phyloP scores from a whole-genome alignment of 2,329 filamentous ascomycete genomes.

The Sodiomyces alkalinus region DNA sequence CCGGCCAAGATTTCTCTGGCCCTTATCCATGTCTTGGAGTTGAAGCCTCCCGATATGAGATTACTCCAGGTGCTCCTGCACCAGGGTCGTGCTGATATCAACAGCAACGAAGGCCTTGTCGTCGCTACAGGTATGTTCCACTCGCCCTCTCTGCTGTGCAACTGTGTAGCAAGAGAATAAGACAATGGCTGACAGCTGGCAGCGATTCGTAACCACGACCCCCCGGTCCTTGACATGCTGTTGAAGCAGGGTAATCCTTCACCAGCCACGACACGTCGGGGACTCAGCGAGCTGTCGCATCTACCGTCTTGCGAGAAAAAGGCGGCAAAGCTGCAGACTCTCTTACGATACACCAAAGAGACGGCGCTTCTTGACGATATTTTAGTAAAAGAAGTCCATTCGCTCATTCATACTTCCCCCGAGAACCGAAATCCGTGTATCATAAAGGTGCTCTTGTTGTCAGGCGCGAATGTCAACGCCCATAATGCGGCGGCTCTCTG shows the following conservation, averaged over 20 bases:
- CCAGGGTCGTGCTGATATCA: constrained; percentile 36
- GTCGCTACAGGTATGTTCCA: constrained; percentile 19
- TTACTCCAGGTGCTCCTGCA: constrained; percentile 33
- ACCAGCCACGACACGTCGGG: constrained; percentile 24
- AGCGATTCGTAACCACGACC: constrained; percentile 27
- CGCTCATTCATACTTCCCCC: constrained; percentile 20
- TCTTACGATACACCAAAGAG: constrained; percentile 27
- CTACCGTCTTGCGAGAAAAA: constrained; percentile 29
- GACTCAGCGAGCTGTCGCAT: constrained; percentile 25
- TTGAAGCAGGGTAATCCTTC: constrained; percentile 29
- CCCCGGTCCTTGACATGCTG: constrained; percentile 30
- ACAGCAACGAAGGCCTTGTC: constrained; percentile 27
- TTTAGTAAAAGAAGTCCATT: constrained; percentile 35
- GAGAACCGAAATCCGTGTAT: constrained; percentile 25
- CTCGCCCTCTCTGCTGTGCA: neutral
- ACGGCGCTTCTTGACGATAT: constrained; percentile 27
- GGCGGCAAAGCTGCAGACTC: constrained; percentile 29
- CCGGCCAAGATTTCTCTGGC: constrained; percentile 25
- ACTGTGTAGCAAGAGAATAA: too few relatives aligned
- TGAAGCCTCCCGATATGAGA: constrained; percentile 32
- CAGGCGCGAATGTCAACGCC: constrained; percentile 39
- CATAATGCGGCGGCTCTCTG: constrained; percentile 35
- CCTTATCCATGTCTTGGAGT: constrained; percentile 24
- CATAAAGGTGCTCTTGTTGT: constrained; percentile 29
- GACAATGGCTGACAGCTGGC: constrained; percentile 9